Evolutionary conservation across 169 alveolate genomes (phyloP), one percentile per base, ranked within the genome.

Genomic region (Blepharisma undulans): DNA sequence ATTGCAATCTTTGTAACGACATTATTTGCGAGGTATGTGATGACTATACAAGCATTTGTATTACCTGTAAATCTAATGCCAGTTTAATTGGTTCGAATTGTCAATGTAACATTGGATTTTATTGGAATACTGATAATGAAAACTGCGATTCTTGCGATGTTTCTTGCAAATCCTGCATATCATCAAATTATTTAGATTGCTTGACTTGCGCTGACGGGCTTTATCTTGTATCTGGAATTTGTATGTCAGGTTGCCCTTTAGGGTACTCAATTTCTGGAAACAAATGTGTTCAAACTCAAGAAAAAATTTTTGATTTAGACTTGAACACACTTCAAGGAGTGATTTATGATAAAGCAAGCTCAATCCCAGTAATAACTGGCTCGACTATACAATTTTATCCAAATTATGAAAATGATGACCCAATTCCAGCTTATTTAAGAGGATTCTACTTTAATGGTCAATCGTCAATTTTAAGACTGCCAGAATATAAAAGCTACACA

Each of bases 331-430:
- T 25, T 10, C 66, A 36, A 14, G 34, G 61, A 32, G 60, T 78
- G 0, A 4, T 32, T 78, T 27, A 78, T 78, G 25, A 27, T 4
- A 22, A n/a, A 4, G 76, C 33, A 36, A 36, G 71, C 29, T 33
- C 29, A 33, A 82, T 82, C 10, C 29, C 89, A 33, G 89, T 82
- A 0, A 21, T 48, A 22, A 48, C 89, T 7, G 89, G 89, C 25
- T 19, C 34, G 14, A 82, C 33, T 82, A 82, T 22, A 32, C 71
- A 82, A 12, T 82, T 34, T 27, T 72, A 86, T 27, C 91, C 91
- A 4, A 61, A 30, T 72, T 86, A 71, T 72, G 91, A 86, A n/a
- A 21, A 66, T n/a, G 84, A n/a, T 21, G 91, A 86, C 84, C 91
- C 91, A 0, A 25, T 25, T 0, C 72, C 91, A 5, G 80, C 48